Base-by-base conservation (phyloP, 2,329 filamentous ascomycete genomes). In the Fusarium floridanum region DNA sequence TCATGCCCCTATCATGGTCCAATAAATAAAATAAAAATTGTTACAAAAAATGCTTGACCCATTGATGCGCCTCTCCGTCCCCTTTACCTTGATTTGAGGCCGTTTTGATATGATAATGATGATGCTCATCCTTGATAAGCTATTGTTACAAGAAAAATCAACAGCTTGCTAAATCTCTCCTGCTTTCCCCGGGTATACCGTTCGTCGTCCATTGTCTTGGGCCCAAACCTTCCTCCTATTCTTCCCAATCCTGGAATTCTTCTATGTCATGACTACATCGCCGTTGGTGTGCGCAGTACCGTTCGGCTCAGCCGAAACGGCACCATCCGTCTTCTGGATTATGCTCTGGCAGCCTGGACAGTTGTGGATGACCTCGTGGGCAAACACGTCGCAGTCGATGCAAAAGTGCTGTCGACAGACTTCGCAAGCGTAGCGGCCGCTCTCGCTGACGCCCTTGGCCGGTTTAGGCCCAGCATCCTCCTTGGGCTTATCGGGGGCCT, bases 371-470 rank as follows among this genome's bases (percentile, higher is more conserved):
- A 97, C 91, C 84, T 98, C 95, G 81, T 99, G 97, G 27, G 94
- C 93, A 84, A 97, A 98, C 27, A 98, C 91, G 82, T 99, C 97
- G 82, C 97, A 99, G 82, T 99, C 97, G 75, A 99, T 97, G 86
- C 97, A 99, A 81, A 98, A 99, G 84, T 98, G 96, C 69, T 94
- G 92, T 4, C 89, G 84, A 83, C 97, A 99, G n/a, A 92, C 91
- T 76, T 93, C 90, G 82, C 97, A 99, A 68, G 94, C 94, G 81
- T 99, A 99, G 61, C 97, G 87, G 57, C 93, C 92, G 80, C 93
- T 97, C 85, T 97, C 94, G 81, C 94, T 96, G 50, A 95, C 92
- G 1, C 93, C 92, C 79, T 91, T 93, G 20, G 82, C 75, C 14
- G 74, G 71, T 61, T 78, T 73, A 41, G 77, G 78, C 5, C 67